Percentiles rank a stretch among this genome's conserved stretches.
These are phyloP conservation scores for Leccinum subspadiceum DNA, from an alignment of 1,284 basidiomycete species.

Conservation along the genomic window DNA sequence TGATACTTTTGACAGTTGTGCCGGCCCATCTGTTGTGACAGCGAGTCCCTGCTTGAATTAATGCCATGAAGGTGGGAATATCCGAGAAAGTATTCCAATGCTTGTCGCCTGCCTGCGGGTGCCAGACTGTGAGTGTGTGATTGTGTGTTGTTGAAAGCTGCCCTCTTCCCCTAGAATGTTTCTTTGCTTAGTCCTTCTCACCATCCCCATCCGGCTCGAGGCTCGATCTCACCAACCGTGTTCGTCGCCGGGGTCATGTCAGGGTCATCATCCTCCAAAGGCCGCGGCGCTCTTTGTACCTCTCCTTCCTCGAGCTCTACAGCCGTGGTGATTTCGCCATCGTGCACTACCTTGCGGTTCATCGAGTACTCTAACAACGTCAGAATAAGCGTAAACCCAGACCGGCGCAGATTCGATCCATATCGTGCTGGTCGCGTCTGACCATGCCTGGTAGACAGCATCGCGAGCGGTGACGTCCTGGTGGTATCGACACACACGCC, in stretches of 20 bases:
- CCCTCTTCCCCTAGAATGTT: too few relatives aligned
- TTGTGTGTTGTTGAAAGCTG: too few relatives aligned
- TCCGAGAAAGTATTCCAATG: too few relatives aligned
- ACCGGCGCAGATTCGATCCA: slow-evolving; percentile 72
- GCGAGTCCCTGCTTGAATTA: too few relatives aligned
- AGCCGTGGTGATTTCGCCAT: slow-evolving; percentile 31
- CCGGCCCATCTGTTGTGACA: too few relatives aligned
- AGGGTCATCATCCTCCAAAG: background rate
- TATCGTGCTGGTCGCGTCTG: slow-evolving; percentile 64
- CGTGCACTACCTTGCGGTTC: slow-evolving; percentile 50
- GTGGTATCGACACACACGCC: too few relatives aligned
- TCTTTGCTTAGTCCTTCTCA: too few relatives aligned
- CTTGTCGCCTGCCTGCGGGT: too few relatives aligned
- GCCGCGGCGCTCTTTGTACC: background rate
- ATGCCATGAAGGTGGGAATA: too few relatives aligned
- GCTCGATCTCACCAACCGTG: background rate
- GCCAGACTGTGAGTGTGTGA: too few relatives aligned
- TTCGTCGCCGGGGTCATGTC: slow-evolving; percentile 9
- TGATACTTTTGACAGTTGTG: too few relatives aligned
- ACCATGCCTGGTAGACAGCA: slow-evolving; percentile 67
- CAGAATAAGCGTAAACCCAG: slow-evolving; percentile 56
- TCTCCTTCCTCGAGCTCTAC: slow-evolving; percentile 18
- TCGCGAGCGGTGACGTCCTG: slow-evolving; percentile 49
- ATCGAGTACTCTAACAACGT: slow-evolving; percentile 64
- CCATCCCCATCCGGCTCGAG: background rate